phyloP scores from a whole-genome alignment of 352 stramenopile species.

The Pythium monospermum region DNA sequence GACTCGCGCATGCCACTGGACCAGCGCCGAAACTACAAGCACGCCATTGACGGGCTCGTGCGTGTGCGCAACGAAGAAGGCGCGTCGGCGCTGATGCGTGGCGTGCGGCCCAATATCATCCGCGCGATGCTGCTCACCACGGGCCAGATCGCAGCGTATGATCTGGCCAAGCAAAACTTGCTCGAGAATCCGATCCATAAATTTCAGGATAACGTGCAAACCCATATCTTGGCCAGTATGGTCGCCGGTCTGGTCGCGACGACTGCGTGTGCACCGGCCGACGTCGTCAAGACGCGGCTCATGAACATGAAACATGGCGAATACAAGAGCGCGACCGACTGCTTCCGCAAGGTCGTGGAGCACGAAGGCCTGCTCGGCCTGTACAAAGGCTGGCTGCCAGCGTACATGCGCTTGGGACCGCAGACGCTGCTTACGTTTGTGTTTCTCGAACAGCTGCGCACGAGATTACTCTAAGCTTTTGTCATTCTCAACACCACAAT shows the following conservation, averaged over 20 bases:
- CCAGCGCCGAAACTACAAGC: conserved; percentile 78
- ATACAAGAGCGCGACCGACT: conserved; percentile 77
- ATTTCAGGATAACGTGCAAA: conserved; percentile 64
- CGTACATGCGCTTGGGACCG: conserved; percentile 78
- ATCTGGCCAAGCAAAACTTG: conserved; percentile 60
- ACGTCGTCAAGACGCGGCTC: conserved; percentile 78
- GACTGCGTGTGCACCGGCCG: conserved; percentile 67
- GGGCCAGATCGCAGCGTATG: conserved; percentile 80
- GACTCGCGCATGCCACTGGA: conserved; percentile 55
- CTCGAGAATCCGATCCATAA: conserved; percentile 36
- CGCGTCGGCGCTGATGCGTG: conserved; percentile 50
- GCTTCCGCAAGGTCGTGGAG: conserved; percentile 74
- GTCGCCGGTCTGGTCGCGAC: conserved; percentile 72
- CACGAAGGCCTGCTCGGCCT: conserved; percentile 69
- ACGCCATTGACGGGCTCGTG: conserved; percentile 66
- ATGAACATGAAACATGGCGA: conserved; percentile 84
- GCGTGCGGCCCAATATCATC: conserved; percentile 80
- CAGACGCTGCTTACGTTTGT: conserved; percentile 85
- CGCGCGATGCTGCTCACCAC: conserved; percentile 80
- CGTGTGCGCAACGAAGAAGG: conserved; percentile 68
- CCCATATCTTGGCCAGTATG: conserved; percentile 71
- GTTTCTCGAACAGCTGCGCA: conserved; percentile 78
- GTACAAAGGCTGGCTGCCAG: conserved; percentile 81
- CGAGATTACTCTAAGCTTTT: conserved; percentile 48
- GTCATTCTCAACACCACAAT: too few species aligned